Evolutionary conservation across 805 yeast genomes (phyloP).

Genomic region (Isabelozyma rhagii): DNA sequence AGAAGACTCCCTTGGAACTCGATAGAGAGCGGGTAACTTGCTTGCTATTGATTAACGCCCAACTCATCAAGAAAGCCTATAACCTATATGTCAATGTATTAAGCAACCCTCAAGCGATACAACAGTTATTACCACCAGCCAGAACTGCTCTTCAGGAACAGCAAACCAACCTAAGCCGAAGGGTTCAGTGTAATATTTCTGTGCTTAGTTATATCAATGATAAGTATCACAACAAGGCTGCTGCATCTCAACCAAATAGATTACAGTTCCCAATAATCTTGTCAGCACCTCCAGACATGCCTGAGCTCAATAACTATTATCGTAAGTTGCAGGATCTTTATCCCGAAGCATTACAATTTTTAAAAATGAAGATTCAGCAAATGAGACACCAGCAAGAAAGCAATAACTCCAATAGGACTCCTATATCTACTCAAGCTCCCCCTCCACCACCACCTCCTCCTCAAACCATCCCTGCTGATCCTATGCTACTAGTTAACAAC

Average conservation of each 20-base stretch:
- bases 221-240: conserved; percentile 30
- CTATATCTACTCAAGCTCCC: not conserved
- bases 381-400: conserved; percentile 27
- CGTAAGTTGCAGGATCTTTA: conserved; percentile 46
- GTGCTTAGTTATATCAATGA: conserved; percentile 39
- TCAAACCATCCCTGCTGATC: not conserved
- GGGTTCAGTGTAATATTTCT: conserved; percentile 41
- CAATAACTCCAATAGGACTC: not conserved
- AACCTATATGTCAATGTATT: conserved; percentile 31
- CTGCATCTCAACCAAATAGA: conserved; percentile 23
- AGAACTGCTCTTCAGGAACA: conserved; percentile 15
- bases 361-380: conserved; percentile 38
- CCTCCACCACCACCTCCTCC: not conserved
- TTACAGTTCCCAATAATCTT: conserved; percentile 47
- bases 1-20: conserved; percentile 12
- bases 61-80: conserved; percentile 39
- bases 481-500: not conserved
- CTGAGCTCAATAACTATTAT: conserved; percentile 49
- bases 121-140: conserved; percentile 22
- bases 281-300: conserved; percentile 54
- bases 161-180: conserved; percentile 37
- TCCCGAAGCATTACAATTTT: conserved; percentile 49
- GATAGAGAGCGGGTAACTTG: conserved; percentile 43
- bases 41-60: conserved; percentile 39
- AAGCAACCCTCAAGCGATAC: conserved; percentile 32